A percentile compares a stretch with the other conserved stretches of the same genome.
Evolutionary conservation across 768 basidiomycete genomes (phyloP).

Genomic region (Termitomyces sp.): DNA sequence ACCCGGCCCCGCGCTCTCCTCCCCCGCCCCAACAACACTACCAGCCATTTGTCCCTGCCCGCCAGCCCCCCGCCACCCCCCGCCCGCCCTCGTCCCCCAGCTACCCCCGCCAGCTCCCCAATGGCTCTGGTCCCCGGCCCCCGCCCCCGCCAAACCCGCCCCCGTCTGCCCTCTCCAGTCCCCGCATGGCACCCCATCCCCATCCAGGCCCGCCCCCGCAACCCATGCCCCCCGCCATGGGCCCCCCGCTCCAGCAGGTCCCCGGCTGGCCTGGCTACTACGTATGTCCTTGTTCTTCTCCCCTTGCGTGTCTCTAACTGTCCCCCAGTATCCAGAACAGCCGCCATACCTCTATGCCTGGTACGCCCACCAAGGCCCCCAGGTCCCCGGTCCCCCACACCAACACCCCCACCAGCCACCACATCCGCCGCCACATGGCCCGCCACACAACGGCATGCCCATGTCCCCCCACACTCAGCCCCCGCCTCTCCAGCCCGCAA

Average conservation of each 20-base stretch:
- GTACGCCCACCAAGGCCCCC: slow-evolving; percentile 34
- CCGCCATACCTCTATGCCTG: slow-evolving; percentile 40
- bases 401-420: slow-evolving; percentile 41
- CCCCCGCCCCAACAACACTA: slow-evolving; percentile 36
- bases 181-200: slow-evolving; percentile 60
- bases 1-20: too few species aligned
- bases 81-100: slow-evolving; percentile 61
- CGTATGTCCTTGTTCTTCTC: too few species aligned
- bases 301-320: too few species aligned
- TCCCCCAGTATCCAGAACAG: slow-evolving; percentile 34
- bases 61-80: too few species aligned
- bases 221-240: too few species aligned
- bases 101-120: slow-evolving; percentile 56
- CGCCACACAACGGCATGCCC: slow-evolving; percentile 46
- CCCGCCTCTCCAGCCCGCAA: slow-evolving; percentile 56
- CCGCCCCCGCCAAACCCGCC: slow-evolving; percentile 42
- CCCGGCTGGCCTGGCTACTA: too few species aligned
- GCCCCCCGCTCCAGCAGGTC: too few species aligned
- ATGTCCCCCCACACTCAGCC: slow-evolving; percentile 67
- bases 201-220: slow-evolving; percentile 39
- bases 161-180: slow-evolving; percentile 58
- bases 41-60: slow-evolving; percentile 40
- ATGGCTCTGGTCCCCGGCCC: slow-evolving; percentile 54
- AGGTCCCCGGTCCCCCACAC: slow-evolving; percentile 38
- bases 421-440: slow-evolving; percentile 40